Evolutionary conservation across 768 basidiomycete genomes (phyloP), one percentile per base, ranked within the genome.

Genomic region (Hemileccinum rubropunctum): DNA sequence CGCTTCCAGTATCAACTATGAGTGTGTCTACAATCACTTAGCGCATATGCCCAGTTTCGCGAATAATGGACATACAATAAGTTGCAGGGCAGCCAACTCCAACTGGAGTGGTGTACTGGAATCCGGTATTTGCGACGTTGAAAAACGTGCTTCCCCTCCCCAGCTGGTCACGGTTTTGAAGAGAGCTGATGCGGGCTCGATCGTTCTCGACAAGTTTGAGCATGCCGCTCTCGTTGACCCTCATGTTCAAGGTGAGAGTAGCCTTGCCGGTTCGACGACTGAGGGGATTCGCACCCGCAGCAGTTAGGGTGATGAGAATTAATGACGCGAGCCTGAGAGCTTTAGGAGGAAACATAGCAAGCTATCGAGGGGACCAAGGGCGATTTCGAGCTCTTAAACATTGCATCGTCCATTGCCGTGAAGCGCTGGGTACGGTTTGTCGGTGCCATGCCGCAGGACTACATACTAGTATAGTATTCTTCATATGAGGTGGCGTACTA

Each of bases 81-180:
- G 61, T 62, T 17, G 61, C 35, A 5, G 62, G 61, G 30, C 44
- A 51, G n/a, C 62, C 62, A 15, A 64, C n/a, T 23, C 50, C 48
- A 42, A 62, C 57, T 55, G 67, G 40, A 1, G 62, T 64, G 11
- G 63, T 63, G 42, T 69, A 70, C n/a, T 53, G 45, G 5, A 65
- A 59, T 8, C 39, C 58, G 15, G 48, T 43, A 42, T 67, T 70
- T 10, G 59, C 58, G 13, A 56, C 55, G 11, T 47, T 32, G 34
- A 53, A 45, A 15, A 42, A 50, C 27, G 28, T 44, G 36, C 13
- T 43, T 23, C 52, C 52, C 37, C 57, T 51, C 42, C 33, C 36
- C 10, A 36, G 47, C 26, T 32, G 30, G 5, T 20, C 23, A 33
- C 28, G 37, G 34, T 52, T 38, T 14, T 27, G 34, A 9, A 30